Evolutionary conservation across 2,329 filamentous ascomycete genomes (phyloP), one percentile per base, ranked within the genome.

Genomic region (Diaporthe sp.): DNA sequence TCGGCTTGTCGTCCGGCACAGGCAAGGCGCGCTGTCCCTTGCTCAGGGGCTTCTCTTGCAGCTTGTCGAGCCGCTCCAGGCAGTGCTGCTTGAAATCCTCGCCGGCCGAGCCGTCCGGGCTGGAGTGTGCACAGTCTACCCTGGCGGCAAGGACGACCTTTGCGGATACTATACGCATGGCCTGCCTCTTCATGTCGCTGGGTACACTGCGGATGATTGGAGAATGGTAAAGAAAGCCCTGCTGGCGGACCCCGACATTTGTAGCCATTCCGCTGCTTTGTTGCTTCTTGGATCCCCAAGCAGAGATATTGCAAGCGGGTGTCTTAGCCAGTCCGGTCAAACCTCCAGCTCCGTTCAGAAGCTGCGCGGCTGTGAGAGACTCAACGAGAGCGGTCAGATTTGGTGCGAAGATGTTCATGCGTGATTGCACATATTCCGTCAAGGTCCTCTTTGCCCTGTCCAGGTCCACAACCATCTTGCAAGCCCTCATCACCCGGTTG

Each of bases 321-420:
- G 95, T 97, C 83, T 98, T 98, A 55, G 95, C 95, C 15, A 99
- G 89, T 49, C 95, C 95, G 1, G 93, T 94, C 44, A 99, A 87
- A 12, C 97, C 97, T 77, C 97, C 97, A 0, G 95, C 94, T 76
- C 95, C 95, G 84, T 98, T 98, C 80, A 99, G 93, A n/a, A 99
- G 91, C 85, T 98, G 96, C 5, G 97, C 97, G 10, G 97, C 96
- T 3, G 96, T 98, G 25, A 98, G 89, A 0, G 96, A 97, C 25
- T 97, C 97, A 75, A 99, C 94, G 25, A 99, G 90, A 1, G 92
- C 93, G 0, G 97, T 98, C 72, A 98, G 86, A 80, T 99, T 99
- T 0, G 97, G 97, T 6, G 97, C 97, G 82, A 98, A 98, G 46
- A 98, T 89, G 79, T 94, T 97, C 95, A 99, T 98, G 77, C 97